These are phyloP conservation scores for Blastosporella zonata DNA, from an alignment of 1,284 basidiomycete species.

Conservation along the genomic window DNA sequence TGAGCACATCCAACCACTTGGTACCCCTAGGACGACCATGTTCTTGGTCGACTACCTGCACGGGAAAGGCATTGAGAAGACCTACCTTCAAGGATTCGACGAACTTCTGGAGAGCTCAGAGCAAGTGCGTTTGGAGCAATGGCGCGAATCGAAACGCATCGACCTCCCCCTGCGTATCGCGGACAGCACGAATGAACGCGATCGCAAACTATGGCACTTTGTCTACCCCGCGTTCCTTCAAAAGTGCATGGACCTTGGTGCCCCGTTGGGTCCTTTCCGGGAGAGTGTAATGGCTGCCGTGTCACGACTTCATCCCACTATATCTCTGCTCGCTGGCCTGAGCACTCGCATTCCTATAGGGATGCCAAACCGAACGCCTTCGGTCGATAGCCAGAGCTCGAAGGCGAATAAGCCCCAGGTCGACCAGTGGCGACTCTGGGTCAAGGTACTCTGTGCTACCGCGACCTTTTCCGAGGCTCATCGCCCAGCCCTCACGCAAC, in stretches of 20 bases:
- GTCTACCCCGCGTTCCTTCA: slow-evolving; percentile 65
- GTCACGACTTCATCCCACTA: slow-evolving; percentile 62
- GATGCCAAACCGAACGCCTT: slow-evolving; percentile 36
- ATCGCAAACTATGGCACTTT: slow-evolving; percentile 70
- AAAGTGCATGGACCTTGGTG: slow-evolving; percentile 45
- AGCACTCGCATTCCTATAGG: slow-evolving; percentile 48
- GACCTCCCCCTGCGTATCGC: slow-evolving; percentile 62
- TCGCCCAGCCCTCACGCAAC: slow-evolving; percentile 49
- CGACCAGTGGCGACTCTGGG: slow-evolving; percentile 88
- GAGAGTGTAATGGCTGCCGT: slow-evolving; percentile 64
- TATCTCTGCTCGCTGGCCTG: slow-evolving; percentile 66
- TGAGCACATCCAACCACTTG: slow-evolving; percentile 38
- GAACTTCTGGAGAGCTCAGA: slow-evolving; percentile 63
- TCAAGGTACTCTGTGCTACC: slow-evolving; percentile 80
- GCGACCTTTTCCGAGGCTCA: slow-evolving; percentile 64
- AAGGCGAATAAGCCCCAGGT: slow-evolving; percentile 67
- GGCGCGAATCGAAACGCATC: slow-evolving; percentile 50
- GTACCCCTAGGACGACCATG: slow-evolving; percentile 24
- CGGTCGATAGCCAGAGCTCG: slow-evolving; percentile 47
- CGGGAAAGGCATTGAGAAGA: slow-evolving; percentile 38
- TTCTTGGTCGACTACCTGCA: slow-evolving; percentile 52
- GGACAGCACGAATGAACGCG: slow-evolving; percentile 61
- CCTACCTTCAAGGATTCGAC: slow-evolving; percentile 60
- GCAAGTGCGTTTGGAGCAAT: slow-evolving; percentile 56
- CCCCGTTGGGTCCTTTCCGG: slow-evolving; percentile 50